A percentile compares a stretch with the other conserved stretches of the same genome.
Evolutionary conservation across 75 land plant genomes (phyloP).

Genomic region (Adiantum capillusveneris): DNA sequence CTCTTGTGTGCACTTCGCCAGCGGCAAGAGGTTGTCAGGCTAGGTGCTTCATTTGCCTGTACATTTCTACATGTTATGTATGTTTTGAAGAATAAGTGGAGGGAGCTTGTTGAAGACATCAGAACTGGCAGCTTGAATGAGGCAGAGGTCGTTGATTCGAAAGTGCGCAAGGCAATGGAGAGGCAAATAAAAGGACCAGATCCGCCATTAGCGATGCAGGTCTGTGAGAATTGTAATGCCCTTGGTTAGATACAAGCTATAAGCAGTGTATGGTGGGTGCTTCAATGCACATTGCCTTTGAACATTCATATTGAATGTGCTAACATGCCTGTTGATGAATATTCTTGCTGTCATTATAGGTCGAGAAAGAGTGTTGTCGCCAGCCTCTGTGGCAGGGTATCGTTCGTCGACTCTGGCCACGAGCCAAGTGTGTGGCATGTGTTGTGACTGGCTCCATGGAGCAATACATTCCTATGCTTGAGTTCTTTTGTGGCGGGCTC

Average conservation of each 20-base stretch:
- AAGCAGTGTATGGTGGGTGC: too few species aligned
- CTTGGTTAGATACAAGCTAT: too few species aligned
- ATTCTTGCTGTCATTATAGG: too few species aligned
- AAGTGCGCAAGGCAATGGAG: too few species aligned
- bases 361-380: too few species aligned
- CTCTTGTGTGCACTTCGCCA: conserved; percentile 66
- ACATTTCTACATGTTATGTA: conserved; percentile 56
- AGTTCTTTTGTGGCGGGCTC: conserved; percentile 54
- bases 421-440: conserved; percentile 45
- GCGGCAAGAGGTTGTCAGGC: conserved; percentile 45
- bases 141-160: too few species aligned
- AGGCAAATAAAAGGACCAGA: too few species aligned
- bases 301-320: too few species aligned
- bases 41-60: conserved; percentile 69
- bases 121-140: not conserved
- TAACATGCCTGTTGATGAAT: too few species aligned
- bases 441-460: conserved; percentile 78
- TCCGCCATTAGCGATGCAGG: too few species aligned
- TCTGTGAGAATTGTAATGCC: too few species aligned
- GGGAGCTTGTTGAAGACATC: conserved; percentile 50
- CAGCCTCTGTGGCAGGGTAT: conserved; percentile 53
- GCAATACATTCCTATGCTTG: conserved; percentile 57
- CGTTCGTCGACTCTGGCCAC: conserved; percentile 55
- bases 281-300: too few species aligned
- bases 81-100: conserved; percentile 62